Evolutionary conservation across 139 green algal species (phyloP).

Genomic region (Penium margaritaceum): DNA sequence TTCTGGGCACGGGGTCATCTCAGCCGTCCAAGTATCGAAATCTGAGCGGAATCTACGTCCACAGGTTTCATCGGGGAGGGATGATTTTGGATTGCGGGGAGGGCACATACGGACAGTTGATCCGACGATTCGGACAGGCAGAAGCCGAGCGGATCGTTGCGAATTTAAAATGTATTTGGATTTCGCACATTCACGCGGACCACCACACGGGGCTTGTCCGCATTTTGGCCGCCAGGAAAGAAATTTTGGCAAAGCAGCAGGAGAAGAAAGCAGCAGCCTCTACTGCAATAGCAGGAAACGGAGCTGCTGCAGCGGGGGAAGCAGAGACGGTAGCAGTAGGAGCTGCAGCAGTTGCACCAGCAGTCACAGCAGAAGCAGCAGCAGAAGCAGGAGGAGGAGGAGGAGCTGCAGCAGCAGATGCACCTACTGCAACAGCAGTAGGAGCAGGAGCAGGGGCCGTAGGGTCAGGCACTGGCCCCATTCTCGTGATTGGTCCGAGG

Average conservation of each 20-base stretch:
- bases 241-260: slow-evolving; percentile 47
- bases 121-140: slow-evolving; percentile 52
- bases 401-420: too few relatives aligned
- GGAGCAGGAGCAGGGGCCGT: too few relatives aligned
- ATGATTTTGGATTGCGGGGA: slow-evolving; percentile 89
- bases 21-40: slow-evolving; percentile 92
- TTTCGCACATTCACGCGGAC: slow-evolving; percentile 95
- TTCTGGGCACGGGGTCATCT: slow-evolving; percentile 57
- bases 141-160: slow-evolving; percentile 38
- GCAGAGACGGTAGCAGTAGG: too few relatives aligned
- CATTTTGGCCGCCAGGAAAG: slow-evolving; percentile 50
- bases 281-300: too few relatives aligned
- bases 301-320: too few relatives aligned
- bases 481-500: slow-evolving; percentile 76
- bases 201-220: slow-evolving; percentile 83
- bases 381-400: too few relatives aligned
- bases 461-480: not conserved
- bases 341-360: too few relatives aligned
- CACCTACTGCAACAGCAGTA: too few relatives aligned
- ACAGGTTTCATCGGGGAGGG: slow-evolving; percentile 60
- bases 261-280: too few relatives aligned
- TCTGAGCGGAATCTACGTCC: slow-evolving; percentile 74
- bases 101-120: slow-evolving; percentile 78
- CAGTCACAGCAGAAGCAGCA: too few relatives aligned
- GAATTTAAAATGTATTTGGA: slow-evolving; percentile 63